Base-by-base conservation (phyloP, 139 green algal genomes). In the Tetradesmus obliquus region DNA sequence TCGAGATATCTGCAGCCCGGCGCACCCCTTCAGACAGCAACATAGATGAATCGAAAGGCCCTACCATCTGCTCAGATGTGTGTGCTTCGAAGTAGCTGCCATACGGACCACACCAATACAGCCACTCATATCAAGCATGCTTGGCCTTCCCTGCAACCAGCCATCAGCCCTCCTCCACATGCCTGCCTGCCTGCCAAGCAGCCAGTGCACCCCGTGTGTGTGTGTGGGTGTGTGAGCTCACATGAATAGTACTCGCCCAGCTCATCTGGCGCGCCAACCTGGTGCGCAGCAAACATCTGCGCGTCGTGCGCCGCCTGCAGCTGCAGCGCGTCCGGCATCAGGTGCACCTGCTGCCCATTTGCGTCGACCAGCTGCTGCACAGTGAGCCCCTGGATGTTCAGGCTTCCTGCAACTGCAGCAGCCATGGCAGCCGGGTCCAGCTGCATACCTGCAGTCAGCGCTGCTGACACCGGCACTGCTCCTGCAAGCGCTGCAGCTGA, bases 311-410 rank as follows among this genome's bases (percentile, higher is more conserved):
- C 82, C 32, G 71, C 71, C 86, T 90, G 86, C 71, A 90, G 86
- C 69, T 90, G 86, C 86, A 90, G 66, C 10, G 53, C 85, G 53
- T 89, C 85, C 66, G 85, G 66, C 66, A 89, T 58, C 51, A 89
- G 6, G 24, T 51, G 54, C 85, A 89, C 19, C 66, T 83, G 86
- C 53, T 90, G 86, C n/a, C 85, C 86, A n/a, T 87, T 87, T 2
- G 51, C 20, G 54, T 84, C 62, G 32, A 82, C 51, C 7, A 82
- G 76, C 76, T 53, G 24, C 76, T 51, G 76, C 80, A 85, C 20
- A 24, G 55, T 83, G 0, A 90, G 53, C 7, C 86, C 86, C 5
- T 32, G 86, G 19, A 90, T 84, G 22, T 54, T 58, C 53, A 90
- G 86, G 32, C 71, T 53, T 13, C n/a, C 74, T 82, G 74, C 74